These are phyloP conservation scores for Panicum virgatum DNA, from an alignment of 202 grass and related monocot species.

Conservation along the genomic window DNA sequence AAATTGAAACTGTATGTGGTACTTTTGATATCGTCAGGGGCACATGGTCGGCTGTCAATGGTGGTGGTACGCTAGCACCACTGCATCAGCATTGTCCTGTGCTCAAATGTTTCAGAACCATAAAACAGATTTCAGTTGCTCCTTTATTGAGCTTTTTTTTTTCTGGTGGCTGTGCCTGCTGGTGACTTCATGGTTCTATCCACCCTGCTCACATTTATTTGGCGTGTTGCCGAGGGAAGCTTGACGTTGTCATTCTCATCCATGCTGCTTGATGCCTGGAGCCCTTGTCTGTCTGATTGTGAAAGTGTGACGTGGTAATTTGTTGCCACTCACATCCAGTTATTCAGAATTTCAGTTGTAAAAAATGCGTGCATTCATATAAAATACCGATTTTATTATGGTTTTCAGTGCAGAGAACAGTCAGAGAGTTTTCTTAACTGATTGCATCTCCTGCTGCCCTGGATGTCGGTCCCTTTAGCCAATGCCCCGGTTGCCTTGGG, in stretches of 20 bases:
- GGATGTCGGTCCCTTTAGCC: not conserved
- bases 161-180: not conserved
- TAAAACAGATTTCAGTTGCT: constrained; percentile 37
- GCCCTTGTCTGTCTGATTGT: not conserved
- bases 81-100: constrained; percentile 37
- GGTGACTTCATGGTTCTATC: constrained; percentile 42
- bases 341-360: not conserved
- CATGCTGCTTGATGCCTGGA: not conserved
- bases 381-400: not conserved
- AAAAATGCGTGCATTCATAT: not conserved
- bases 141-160: constrained; percentile 8
- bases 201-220: constrained; percentile 40
- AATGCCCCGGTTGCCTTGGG: not conserved
- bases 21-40: constrained; percentile 18
- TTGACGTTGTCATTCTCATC: not conserved
- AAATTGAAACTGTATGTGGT: not conserved
- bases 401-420: not conserved
- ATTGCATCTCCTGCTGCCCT: not conserved
- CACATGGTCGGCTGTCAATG: constrained; percentile 39
- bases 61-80: not conserved
- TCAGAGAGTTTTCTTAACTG: not conserved
- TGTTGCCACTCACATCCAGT: not conserved
- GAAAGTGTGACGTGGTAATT: not conserved
- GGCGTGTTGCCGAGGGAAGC: constrained; percentile 9
- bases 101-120: constrained; percentile 30